These are phyloP conservation scores for Candida vaughaniae DNA, from an alignment of 805 yeast genomes.

Conservation along the genomic window DNA sequence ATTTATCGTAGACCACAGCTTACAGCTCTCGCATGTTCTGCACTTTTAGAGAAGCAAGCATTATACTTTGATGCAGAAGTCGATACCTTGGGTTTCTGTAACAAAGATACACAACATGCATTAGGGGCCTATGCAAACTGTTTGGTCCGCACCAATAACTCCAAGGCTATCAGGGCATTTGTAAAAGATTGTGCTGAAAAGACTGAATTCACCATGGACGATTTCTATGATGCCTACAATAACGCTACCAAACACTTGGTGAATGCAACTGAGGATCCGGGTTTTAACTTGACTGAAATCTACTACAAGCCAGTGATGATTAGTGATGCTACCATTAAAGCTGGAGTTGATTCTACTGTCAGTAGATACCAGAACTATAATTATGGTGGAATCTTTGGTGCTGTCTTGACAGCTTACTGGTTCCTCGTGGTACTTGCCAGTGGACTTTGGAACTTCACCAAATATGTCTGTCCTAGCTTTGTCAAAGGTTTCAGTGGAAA, in stretches of 20 bases:
- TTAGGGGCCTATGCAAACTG: slow-evolving; percentile 39
- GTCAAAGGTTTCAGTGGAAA: slow-evolving; percentile 28
- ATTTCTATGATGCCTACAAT: slow-evolving; percentile 32
- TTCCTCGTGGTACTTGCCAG: slow-evolving; percentile 27
- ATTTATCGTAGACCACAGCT: slow-evolving; percentile 24
- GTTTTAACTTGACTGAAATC: slow-evolving; percentile 25
- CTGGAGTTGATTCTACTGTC: slow-evolving; percentile 25
- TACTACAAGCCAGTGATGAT: slow-evolving; percentile 37
- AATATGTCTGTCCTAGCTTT: slow-evolving; percentile 21
- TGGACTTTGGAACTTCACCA: slow-evolving; percentile 28
- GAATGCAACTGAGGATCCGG: slow-evolving; percentile 22
- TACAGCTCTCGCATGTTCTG: slow-evolving; percentile 24
- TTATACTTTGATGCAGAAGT: slow-evolving; percentile 20
- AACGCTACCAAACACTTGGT: slow-evolving; percentile 41
- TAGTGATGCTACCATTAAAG: slow-evolving; percentile 21
- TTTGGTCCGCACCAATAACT: slow-evolving; percentile 15
- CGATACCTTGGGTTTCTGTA: slow-evolving; percentile 31
- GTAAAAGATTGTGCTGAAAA: slow-evolving; percentile 22
- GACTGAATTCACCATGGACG: slow-evolving; percentile 27
- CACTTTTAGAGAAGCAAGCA: slow-evolving; percentile 24
- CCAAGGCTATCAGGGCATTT: slow-evolving; percentile 22
- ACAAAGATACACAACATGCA: slow-evolving; percentile 33
- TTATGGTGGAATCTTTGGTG: slow-evolving; percentile 38
- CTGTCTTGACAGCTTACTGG: slow-evolving; percentile 29
- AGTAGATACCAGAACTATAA: slow-evolving; percentile 32